A percentile compares a stretch with the other conserved stretches of the same genome.
phyloP scores from a whole-genome alignment of 2,329 filamentous ascomycete genomes.

The Fusarium tuaranense region DNA sequence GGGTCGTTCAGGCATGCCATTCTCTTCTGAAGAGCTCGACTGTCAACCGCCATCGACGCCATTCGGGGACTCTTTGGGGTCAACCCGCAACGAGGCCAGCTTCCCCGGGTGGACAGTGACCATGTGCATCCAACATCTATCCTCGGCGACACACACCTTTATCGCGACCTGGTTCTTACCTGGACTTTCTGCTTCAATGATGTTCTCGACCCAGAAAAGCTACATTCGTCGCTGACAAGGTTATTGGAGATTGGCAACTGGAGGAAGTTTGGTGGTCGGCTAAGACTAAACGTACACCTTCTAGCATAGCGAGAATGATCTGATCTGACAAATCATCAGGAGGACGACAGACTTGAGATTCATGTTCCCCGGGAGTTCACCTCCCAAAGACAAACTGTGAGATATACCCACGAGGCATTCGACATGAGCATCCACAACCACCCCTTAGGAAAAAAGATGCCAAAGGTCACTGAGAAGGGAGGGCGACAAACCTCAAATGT shows the following conservation, averaged over 20 bases:
- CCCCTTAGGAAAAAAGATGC: constrained; percentile 52
- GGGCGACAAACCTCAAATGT: constrained; percentile 59
- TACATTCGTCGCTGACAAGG: constrained; percentile 50
- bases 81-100: neutral
- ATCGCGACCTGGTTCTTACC: constrained; percentile 1
- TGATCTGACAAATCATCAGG: constrained; percentile 6
- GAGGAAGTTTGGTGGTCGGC: constrained; percentile 59
- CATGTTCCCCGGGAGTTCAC: constrained; percentile 49
- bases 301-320: accelerated
- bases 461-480: constrained; percentile 39
- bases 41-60: neutral
- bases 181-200: constrained; percentile 58
- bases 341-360: constrained; percentile 46
- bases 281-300: constrained; percentile 42
- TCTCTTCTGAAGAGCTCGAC: neutral
- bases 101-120: neutral
- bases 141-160: constrained; percentile 6
- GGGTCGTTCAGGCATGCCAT: neutral
- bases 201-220: constrained; percentile 56
- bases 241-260: constrained; percentile 58
- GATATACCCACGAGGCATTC: constrained; percentile 54
- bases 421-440: constrained; percentile 55
- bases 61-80: neutral
- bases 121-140: constrained; percentile 6
- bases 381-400: constrained; percentile 51